These are phyloP conservation scores for Tolypocladium album DNA, from an alignment of 2,329 filamentous ascomycete species.

Conservation along the genomic window DNA sequence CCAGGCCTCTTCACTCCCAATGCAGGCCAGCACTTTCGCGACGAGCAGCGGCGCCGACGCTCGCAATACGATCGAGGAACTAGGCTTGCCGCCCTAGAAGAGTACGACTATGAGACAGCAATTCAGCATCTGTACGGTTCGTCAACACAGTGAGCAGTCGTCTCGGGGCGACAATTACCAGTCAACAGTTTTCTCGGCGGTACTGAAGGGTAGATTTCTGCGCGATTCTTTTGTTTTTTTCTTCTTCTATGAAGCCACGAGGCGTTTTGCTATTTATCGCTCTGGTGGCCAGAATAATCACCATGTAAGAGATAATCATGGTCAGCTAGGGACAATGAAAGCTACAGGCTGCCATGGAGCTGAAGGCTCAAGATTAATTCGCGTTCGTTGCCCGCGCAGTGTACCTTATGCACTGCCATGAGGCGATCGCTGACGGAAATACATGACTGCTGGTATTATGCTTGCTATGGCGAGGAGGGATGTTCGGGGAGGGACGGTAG, in stretches of 20 bases:
- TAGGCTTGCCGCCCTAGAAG: constrained; percentile 56
- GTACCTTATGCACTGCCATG: not conserved
- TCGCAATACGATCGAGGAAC: constrained; percentile 79
- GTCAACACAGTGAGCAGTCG: constrained; percentile 4
- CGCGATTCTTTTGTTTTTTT: not conserved
- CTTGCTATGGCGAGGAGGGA: constrained; percentile 2
- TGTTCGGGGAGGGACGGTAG: constrained; percentile 20
- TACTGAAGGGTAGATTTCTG: not conserved
- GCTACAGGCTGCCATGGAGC: not conserved
- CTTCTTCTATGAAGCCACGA: not conserved
- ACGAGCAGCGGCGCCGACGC: constrained; percentile 64
- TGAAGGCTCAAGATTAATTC: not conserved
- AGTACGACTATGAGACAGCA: constrained; percentile 41
- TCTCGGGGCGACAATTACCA: not conserved
- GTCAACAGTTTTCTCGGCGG: not conserved
- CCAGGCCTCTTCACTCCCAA: constrained; percentile 71
- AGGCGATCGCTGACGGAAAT: not conserved
- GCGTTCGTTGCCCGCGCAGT: not conserved
- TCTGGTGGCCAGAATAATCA: constrained; percentile 5
- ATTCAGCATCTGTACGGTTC: constrained; percentile 26
- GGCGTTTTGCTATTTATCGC: constrained; percentile 7
- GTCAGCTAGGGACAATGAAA: constrained; percentile 5
- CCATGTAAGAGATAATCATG: constrained; percentile 5
- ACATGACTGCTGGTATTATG: not conserved
- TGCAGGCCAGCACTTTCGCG: constrained; percentile 59